Evolutionary conservation across 2,329 filamentous ascomycete species (phyloP).

Genomic region (Cercospora zeina): DNA sequence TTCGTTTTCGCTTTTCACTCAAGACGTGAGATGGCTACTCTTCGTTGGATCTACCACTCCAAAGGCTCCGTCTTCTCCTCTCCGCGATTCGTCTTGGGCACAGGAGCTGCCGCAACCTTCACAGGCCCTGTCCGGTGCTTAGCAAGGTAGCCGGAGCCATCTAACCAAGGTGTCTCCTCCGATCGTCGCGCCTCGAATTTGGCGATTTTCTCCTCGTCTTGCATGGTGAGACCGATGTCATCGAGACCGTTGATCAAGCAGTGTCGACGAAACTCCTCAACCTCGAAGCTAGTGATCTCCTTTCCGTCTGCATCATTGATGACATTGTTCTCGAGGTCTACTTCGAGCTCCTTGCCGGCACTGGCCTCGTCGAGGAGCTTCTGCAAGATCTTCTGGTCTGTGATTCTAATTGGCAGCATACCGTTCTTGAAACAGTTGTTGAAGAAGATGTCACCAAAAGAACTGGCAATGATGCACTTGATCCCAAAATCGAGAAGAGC

Average conservation of each 20-base stretch:
- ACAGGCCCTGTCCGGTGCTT: conserved; percentile 58
- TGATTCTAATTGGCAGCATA: conserved; percentile 84
- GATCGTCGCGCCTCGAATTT: conserved; percentile 78
- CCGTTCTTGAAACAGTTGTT: conserved; percentile 99
- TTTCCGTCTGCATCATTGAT: conserved; percentile 75
- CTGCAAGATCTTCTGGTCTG: conserved; percentile 65
- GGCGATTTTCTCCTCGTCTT: conserved; percentile 84
- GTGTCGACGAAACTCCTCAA: conserved; percentile 92
- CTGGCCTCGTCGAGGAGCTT: conserved; percentile 74
- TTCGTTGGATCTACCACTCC: conserved; percentile 66
- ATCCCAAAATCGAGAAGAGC: conserved; percentile 96
- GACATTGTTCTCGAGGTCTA: conserved; percentile 81
- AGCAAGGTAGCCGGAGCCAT: conserved; percentile 78
- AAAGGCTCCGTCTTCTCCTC: conserved; percentile 81
- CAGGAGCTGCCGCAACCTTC: conserved; percentile 65
- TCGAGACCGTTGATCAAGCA: conserved; percentile 91
- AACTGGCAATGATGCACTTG: conserved; percentile 86
- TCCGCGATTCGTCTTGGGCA: conserved; percentile 86
- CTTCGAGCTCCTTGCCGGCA: conserved; percentile 79
- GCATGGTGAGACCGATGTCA: conserved; percentile 92
- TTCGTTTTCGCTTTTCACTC: neutral
- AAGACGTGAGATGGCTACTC: neutral
- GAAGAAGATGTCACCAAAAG: conserved; percentile 92
- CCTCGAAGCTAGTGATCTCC: conserved; percentile 75
- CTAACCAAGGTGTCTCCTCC: conserved; percentile 81